Conservation (phyloP, 108 stramenopile genomes). For the Cyclotella cryptica region DNA sequence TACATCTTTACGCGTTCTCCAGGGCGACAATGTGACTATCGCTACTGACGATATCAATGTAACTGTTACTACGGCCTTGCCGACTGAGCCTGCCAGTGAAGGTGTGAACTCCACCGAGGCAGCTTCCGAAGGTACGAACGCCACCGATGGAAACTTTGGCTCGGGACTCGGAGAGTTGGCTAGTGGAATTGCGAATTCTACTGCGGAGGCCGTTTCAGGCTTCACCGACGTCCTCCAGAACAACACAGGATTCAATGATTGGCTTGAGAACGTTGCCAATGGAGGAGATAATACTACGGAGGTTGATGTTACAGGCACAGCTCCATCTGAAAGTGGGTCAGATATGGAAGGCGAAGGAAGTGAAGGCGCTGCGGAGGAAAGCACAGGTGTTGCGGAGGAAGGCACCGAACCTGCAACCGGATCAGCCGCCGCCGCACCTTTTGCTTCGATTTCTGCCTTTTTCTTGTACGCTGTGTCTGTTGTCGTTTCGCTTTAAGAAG, state of each 20-base stretch:
- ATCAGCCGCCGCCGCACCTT: background rate
- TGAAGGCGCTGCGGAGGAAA: background rate
- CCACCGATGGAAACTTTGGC: background rate
- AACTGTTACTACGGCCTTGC: background rate
- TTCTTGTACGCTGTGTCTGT: background rate
- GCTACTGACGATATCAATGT: background rate
- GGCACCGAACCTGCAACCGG: background rate
- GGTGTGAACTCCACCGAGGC: background rate
- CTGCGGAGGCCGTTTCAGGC: slow-evolving; percentile 3
- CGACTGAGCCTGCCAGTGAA: background rate
- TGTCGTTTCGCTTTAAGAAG: background rate
- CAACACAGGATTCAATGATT: background rate
- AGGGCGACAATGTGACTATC: background rate
- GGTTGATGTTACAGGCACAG: background rate
- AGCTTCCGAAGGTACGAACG: background rate
- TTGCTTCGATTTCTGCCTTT: background rate
- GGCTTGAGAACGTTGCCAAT: background rate
- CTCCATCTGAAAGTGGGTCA: background rate
- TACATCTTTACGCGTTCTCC: background rate
- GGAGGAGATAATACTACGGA: background rate
- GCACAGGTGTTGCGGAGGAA: background rate
- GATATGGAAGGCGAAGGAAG: background rate
- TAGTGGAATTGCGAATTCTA: background rate
- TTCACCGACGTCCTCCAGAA: background rate
- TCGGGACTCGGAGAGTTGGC: background rate